A percentile compares a stretch with the other conserved stretches of the same genome.
Conservation (phyloP, 2,329 filamentous ascomycete species). For the Fusarium haematococcum region DNA sequence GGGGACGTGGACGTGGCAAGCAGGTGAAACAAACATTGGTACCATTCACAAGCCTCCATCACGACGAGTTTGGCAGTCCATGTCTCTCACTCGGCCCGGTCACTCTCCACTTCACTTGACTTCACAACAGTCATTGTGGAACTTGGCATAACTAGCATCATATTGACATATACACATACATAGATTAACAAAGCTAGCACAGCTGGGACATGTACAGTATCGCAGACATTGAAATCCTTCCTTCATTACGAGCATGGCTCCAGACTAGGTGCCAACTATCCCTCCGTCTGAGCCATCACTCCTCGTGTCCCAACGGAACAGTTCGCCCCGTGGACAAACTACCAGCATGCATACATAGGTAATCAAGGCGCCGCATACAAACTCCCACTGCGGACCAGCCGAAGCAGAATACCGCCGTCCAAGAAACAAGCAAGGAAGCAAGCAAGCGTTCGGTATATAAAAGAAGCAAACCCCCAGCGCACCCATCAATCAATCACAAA, state of each 20-base stretch:
- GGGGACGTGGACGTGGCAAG: not conserved
- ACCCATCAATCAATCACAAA: constrained; percentile 29
- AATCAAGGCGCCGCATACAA: constrained; percentile 37
- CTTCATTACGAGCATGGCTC: constrained; percentile 37
- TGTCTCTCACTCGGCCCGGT: not conserved
- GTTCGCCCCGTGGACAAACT: constrained; percentile 27
- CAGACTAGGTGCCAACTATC: constrained; percentile 22
- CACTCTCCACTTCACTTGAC: not conserved
- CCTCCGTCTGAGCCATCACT: constrained; percentile 34
- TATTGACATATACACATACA: not conserved
- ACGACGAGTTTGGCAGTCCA: not conserved
- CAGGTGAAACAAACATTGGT: not conserved
- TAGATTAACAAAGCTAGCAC: not conserved
- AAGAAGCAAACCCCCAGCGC: constrained; percentile 30
- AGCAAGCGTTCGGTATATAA: constrained; percentile 42
- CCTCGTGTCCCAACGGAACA: constrained; percentile 30
- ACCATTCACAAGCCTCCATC: not conserved
- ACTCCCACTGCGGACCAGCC: constrained; percentile 49
- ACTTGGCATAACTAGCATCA: not conserved
- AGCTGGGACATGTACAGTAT: not conserved
- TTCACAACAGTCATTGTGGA: not conserved
- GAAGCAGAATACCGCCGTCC: constrained; percentile 46
- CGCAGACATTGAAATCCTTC: constrained; percentile 28
- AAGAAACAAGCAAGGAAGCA: constrained; percentile 37
- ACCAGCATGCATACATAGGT: constrained; percentile 37